These are phyloP conservation scores for Coemansia sp. DNA, from an alignment of 192 early-diverging fungal species.

Conservation along the genomic window DNA sequence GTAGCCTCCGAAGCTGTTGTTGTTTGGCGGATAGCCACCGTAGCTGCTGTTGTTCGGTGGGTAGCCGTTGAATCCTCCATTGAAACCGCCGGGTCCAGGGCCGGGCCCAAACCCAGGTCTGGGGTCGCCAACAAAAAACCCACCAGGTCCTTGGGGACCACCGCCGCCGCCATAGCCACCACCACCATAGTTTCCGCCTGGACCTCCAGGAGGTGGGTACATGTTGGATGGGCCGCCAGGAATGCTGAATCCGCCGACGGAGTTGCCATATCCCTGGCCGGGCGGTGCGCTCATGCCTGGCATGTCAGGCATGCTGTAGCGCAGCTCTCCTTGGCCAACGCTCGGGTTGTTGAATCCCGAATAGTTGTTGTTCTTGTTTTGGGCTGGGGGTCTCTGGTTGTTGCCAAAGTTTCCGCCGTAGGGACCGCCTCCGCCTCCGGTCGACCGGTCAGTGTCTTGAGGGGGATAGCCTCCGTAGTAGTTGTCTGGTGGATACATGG, in stretches of 20 bases:
- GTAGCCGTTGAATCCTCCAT: background rate
- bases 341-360: conserved; percentile 27
- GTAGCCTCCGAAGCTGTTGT: conserved; percentile 7
- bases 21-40: conserved; percentile 3
- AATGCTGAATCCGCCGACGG: background rate
- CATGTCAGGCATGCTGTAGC: conserved; percentile 24
- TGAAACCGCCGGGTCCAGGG: conserved; percentile 4
- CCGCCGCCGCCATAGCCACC: background rate
- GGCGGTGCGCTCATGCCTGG: background rate
- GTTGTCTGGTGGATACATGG: conserved; percentile 23
- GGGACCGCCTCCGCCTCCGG: conserved; percentile 10
- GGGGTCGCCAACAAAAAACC: background rate
- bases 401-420: background rate
- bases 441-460: background rate
- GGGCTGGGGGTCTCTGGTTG: background rate
- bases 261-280: background rate
- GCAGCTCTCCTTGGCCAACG: conserved; percentile 24
- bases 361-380: background rate
- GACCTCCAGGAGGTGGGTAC: background rate
- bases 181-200: background rate
- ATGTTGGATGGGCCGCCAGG: background rate
- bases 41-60: conserved; percentile 1
- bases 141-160: background rate
- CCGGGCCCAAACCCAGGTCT: background rate
- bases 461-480: conserved; percentile 6